Conservation (phyloP, 441 rosid species). For the Gossypium gossypioides region DNA sequence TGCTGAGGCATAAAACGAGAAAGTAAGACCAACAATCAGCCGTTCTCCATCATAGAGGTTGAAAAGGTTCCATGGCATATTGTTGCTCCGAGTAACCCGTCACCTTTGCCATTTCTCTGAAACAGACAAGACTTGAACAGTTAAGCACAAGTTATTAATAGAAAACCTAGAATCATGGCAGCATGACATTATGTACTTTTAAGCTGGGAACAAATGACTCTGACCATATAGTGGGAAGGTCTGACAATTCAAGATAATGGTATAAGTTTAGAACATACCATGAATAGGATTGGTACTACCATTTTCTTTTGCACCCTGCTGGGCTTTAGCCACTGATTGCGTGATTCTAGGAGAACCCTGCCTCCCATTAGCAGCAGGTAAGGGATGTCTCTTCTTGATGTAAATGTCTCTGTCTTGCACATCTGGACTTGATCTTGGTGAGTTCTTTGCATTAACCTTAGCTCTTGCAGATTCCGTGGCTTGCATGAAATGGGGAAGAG, state of each 20-base stretch:
- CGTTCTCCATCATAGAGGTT: constrained; percentile 11
- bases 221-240: background rate
- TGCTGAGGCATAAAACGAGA: constrained; percentile 13
- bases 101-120: constrained; percentile 93
- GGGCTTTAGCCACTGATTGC: constrained; percentile 52
- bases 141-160: background rate
- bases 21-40: constrained; percentile 9
- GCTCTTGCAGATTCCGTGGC: constrained; percentile 90
- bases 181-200: background rate
- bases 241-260: background rate
- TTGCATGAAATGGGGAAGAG: constrained; percentile 90
- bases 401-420: constrained; percentile 61
- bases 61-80: background rate
- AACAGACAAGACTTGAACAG: constrained; percentile 15
- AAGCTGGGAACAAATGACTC: background rate
- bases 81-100: constrained; percentile 15
- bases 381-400: constrained; percentile 76
- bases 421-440: constrained; percentile 94
- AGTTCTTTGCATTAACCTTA: constrained; percentile 62
- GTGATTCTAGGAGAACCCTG: constrained; percentile 79
- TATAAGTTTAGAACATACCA: constrained; percentile 24
- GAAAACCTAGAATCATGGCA: background rate
- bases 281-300: constrained; percentile 22
- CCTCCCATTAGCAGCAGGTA: constrained; percentile 77
- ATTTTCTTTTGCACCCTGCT: constrained; percentile 55